Conservation (phyloP, 1,139 yeast species). For the Pichia sp. region DNA sequence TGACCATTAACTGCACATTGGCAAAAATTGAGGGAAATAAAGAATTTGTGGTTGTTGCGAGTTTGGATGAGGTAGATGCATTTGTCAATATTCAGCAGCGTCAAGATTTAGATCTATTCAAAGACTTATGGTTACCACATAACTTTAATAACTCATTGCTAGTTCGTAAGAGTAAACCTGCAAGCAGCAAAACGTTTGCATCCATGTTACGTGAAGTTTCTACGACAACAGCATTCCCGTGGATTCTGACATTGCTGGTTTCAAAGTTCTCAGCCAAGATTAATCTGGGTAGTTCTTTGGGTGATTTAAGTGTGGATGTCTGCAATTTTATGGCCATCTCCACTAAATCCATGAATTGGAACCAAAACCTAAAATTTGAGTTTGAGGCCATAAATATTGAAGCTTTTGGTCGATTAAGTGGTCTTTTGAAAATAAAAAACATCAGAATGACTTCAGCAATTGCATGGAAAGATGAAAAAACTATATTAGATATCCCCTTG, state of each 20-base stretch:
- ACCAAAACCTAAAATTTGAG: constrained; percentile 61
- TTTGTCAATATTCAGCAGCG: constrained; percentile 75
- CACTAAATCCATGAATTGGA: constrained; percentile 60
- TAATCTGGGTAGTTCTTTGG: constrained; percentile 81
- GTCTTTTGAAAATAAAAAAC: constrained; percentile 43
- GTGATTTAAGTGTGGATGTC: constrained; percentile 46
- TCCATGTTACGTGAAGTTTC: constrained; percentile 53
- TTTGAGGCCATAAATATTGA: constrained; percentile 43
- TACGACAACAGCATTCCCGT: constrained; percentile 61
- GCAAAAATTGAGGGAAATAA: constrained; percentile 31
- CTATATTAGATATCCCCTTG: constrained; percentile 48
- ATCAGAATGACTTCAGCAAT: constrained; percentile 57
- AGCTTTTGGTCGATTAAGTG: constrained; percentile 77
- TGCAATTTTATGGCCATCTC: constrained; percentile 65
- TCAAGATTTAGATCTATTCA: constrained; percentile 76
- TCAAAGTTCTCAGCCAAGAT: constrained; percentile 46
- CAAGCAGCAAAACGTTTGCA: constrained; percentile 35
- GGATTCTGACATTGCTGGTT: constrained; percentile 58
- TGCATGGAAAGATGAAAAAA: constrained; percentile 49
- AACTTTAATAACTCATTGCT: constrained; percentile 15
- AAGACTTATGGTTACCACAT: constrained; percentile 73
- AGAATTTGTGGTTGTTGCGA: constrained; percentile 40
- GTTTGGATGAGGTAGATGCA: constrained; percentile 48
- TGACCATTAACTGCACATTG: constrained; percentile 34
- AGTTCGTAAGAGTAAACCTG: constrained; percentile 4